Conservation (phyloP, 2,329 filamentous ascomycete genomes). For the Hysterium pulicare region DNA sequence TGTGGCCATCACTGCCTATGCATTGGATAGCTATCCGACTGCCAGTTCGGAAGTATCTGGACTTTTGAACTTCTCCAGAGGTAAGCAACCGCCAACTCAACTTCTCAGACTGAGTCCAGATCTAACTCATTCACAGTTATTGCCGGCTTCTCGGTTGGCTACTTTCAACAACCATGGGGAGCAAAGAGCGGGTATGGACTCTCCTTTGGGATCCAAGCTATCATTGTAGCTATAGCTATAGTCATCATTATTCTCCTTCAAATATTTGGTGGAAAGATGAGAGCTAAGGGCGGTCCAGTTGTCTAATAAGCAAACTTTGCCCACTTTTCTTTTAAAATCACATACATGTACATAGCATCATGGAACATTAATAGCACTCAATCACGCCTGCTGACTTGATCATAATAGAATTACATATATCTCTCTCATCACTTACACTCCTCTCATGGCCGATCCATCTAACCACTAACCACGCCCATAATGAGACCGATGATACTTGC, state of each 20-base stretch:
- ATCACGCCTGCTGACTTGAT: too few species aligned
- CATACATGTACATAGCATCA: too few species aligned
- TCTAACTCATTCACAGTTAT: slow-evolving; percentile 12
- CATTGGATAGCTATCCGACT: slow-evolving; percentile 31
- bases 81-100: slow-evolving; percentile 8
- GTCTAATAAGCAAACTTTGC: too few species aligned
- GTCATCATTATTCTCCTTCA: background rate
- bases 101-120: background rate
- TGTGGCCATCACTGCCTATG: slow-evolving; percentile 34
- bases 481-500: too few species aligned
- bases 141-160: slow-evolving; percentile 33
- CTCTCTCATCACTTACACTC: too few species aligned
- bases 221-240: slow-evolving; percentile 24
- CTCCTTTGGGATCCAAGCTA: slow-evolving; percentile 34
- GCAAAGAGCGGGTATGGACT: slow-evolving; percentile 25
- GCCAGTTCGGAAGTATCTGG: slow-evolving; percentile 30
- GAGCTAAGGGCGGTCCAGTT: background rate
- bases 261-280: background rate
- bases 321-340: too few species aligned
- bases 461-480: too few species aligned
- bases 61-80: slow-evolving; percentile 34
- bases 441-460: too few species aligned
- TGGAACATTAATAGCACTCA: too few species aligned
- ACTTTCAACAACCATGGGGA: slow-evolving; percentile 36
- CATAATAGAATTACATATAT: too few species aligned